Percentiles rank a stretch among this genome's conserved stretches.
phyloP scores from a whole-genome alignment of 2,329 filamentous ascomycete genomes.

The Cladorrhinum sp. region DNA sequence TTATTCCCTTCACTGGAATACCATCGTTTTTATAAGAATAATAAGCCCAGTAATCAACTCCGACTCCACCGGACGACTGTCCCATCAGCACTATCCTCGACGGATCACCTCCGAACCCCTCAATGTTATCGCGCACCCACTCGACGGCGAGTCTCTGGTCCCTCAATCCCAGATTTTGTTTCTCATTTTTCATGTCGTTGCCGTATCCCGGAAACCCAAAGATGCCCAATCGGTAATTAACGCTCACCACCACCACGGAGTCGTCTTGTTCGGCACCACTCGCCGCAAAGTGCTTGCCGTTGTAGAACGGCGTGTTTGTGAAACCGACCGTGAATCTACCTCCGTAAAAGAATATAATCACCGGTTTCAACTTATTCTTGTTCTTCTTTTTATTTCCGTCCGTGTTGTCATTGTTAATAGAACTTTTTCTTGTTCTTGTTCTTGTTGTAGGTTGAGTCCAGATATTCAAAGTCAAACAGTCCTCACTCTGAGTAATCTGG shows the following conservation, averaged over 20 bases:
- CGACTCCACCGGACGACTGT: constrained; percentile 43
- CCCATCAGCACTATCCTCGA: constrained; percentile 41
- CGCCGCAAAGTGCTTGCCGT: constrained; percentile 26
- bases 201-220: constrained; percentile 32
- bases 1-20: constrained; percentile 46
- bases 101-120: constrained; percentile 45
- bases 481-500: constrained; percentile 23
- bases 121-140: constrained; percentile 48
- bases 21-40: constrained; percentile 49
- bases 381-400: not conserved
- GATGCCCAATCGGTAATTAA: constrained; percentile 32
- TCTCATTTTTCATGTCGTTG: constrained; percentile 35
- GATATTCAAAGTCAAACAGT: constrained; percentile 27
- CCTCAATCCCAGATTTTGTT: constrained; percentile 47
- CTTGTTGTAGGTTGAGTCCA: constrained; percentile 30
- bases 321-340: constrained; percentile 31
- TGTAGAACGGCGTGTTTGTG: constrained; percentile 29
- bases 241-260: constrained; percentile 39
- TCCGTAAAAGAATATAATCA: constrained; percentile 28
- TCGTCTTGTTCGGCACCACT: too few species aligned
- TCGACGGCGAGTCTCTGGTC: constrained; percentile 51
- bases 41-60: constrained; percentile 48
- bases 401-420: too few species aligned
- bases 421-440: not conserved
- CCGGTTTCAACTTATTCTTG: constrained; percentile 12